phyloP scores from a whole-genome alignment of 2,329 filamentous ascomycete species.

The Neofusicoccum ribis region DNA sequence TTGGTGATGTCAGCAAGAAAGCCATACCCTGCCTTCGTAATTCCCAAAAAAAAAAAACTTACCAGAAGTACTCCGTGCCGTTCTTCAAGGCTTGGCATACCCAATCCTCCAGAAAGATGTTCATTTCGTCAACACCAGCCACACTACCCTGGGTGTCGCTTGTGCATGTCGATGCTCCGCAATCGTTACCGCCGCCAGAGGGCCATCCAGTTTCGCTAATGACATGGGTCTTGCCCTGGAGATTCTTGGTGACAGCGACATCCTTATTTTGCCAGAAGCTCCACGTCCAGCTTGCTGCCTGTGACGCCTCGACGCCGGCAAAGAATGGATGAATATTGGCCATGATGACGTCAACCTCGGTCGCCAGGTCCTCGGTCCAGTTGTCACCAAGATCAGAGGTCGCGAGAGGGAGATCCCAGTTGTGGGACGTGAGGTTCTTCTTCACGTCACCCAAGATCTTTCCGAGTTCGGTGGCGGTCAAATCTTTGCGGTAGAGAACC shows the following conservation, averaged over 20 bases:
- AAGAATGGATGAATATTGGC: constrained; percentile 98
- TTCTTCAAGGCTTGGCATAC: constrained; percentile 78
- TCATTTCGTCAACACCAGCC: constrained; percentile 77
- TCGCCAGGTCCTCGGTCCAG: constrained; percentile 71
- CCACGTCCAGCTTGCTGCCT: constrained; percentile 78
- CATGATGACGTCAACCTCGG: constrained; percentile 83
- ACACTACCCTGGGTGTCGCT: constrained; percentile 63
- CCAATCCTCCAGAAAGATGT: constrained; percentile 82
- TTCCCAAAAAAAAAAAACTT: constrained; percentile 29
- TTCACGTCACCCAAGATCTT: constrained; percentile 67
- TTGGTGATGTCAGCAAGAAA: not conserved
- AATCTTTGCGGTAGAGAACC: constrained; percentile 63
- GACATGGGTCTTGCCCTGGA: constrained; percentile 62
- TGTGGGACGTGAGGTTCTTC: constrained; percentile 67
- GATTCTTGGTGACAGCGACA: constrained; percentile 61
- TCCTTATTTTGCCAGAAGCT: constrained; percentile 76
- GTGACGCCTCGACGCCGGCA: constrained; percentile 67
- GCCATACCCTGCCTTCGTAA: too few relatives aligned
- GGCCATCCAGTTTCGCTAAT: constrained; percentile 95
- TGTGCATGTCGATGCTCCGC: constrained; percentile 64
- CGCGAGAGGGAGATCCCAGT: constrained; percentile 68
- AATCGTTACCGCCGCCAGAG: constrained; percentile 75
- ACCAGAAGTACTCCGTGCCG: constrained; percentile 92
- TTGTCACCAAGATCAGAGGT: constrained; percentile 88
- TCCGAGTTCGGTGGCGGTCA: constrained; percentile 65